Evolutionary conservation across 768 basidiomycete species (phyloP), one percentile per base, ranked within the genome.

Genomic region (Daedaleopsis nitida): DNA sequence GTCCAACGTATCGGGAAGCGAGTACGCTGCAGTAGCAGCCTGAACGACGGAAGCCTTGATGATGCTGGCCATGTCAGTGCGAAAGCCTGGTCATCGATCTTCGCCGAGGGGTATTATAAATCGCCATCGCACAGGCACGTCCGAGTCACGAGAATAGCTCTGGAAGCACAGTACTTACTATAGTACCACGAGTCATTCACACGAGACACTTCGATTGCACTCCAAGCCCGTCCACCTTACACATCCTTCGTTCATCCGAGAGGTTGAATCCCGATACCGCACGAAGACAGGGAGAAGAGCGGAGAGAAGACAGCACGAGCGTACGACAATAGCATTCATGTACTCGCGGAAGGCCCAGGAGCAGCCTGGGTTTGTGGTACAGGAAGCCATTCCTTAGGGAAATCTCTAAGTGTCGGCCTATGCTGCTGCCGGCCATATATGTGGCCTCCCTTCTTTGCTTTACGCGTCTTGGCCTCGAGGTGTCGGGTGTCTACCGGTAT

Each of bases 341-440:
- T 55, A 64, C 62, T 63, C 56, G 67, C 55, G 57, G 54, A 61
- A 42, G 59, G 53, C 45, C 17, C 56, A 58, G 27, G 58, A 24
- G 47, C 52, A 37, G 60, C 52, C 58, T 64, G 52, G 32, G 53
- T 19, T 55, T 65, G 56, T 47, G 61, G 55, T 52, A 59, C 68
- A 52, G 87, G 87, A 59, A 96, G 78, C 94, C 94, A 97, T 71
- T 90, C 90, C 69, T 82, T 75, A 10, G 94, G 94, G 73, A 95
- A 96, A 70, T 95, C 92, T 64, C 75, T 79, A 56, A 94, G 77
- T 19, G 89, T 83, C 24, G 92, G 86, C 62, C 85, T 81, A 47
- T 77, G 72, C 53, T 82, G 75, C 37, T 79, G 71, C 64, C 84
- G 79, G 65, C 81, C 80, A 58, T 82, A 80, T 52, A 81, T 77